A percentile compares a stretch with the other conserved stretches of the same genome.
Evolutionary conservation across 2,329 filamentous ascomycete species (phyloP).

Genomic region (Fusarium annulatum): DNA sequence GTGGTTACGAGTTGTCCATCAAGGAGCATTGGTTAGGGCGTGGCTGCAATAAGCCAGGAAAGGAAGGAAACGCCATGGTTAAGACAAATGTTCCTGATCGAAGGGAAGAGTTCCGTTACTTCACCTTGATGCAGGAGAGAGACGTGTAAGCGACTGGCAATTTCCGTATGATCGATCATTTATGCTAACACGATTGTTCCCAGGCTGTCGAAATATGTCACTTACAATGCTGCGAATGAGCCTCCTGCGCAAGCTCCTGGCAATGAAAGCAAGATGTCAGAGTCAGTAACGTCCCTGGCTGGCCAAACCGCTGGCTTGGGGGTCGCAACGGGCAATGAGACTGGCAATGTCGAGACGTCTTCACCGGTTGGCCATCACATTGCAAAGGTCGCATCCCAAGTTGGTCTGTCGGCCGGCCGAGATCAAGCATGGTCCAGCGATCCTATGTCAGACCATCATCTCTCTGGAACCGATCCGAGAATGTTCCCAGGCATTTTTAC

Average conservation of each 20-base stretch:
- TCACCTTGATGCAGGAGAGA: constrained; percentile 85
- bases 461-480: constrained; percentile 71
- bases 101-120: constrained; percentile 87
- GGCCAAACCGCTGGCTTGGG: constrained; percentile 9
- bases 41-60: constrained; percentile 81
- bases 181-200: constrained; percentile 2
- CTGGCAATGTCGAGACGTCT: constrained; percentile 20
- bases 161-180: neutral
- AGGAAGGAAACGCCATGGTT: constrained; percentile 88
- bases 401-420: constrained; percentile 35
- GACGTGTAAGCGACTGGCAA: constrained; percentile 73
- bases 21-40: constrained; percentile 93
- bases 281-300: constrained; percentile 28
- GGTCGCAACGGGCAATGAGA: constrained; percentile 3
- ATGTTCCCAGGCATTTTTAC: constrained; percentile 79
- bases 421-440: constrained; percentile 55
- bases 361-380: constrained; percentile 19
- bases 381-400: constrained; percentile 34
- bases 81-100: constrained; percentile 98
- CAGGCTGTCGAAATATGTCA: constrained; percentile 58
- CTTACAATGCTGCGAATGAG: constrained; percentile 47
- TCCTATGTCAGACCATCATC: constrained; percentile 56
- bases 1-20: constrained; percentile 88
- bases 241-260: constrained; percentile 9
- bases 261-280: constrained; percentile 29